Evolutionary conservation across 345 rosid genomes (phyloP), one percentile per base, ranked within the genome.

Genomic region (Hibiscus tridactylites): DNA sequence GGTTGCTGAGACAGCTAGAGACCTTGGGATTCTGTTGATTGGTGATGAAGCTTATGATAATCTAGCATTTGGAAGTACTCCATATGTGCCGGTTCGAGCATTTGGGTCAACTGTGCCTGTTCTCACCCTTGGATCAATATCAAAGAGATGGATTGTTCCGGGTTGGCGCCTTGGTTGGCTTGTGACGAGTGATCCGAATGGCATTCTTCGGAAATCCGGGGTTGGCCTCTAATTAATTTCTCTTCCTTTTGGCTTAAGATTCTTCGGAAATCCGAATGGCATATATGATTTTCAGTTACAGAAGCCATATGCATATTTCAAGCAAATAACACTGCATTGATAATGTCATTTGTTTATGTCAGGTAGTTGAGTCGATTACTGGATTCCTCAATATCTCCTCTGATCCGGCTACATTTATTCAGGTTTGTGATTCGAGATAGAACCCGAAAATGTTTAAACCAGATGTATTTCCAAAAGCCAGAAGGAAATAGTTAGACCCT

Each of bases 141-240:
- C 93, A 2, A 88, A 90, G 82, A 85, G 91, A 77, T 90, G 89
- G 93, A 65, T 87, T 50, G 90, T 90, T 76, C 96, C 93, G n/a
- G 91, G 96, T 39, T 90, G 93, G 93, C 81, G 93, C 67, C 73
- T 87, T 0, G 93, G 96, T 58, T 88, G 96, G 93, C 74, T 86
- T 50, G 86, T 71, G n/a, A 70, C 87, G 16, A 76, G 71, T 73
- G 93, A 90, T 75, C 90, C 93, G 0, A 74, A 74, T 61, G 83
- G 84, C 75, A 81, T 80, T 47, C 79, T 88, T 56, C 63, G 57
- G 49, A 60, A 85, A 68, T 71, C 83, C 3, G 85, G 91, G 82
- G 96, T 88, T 7, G 46, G 75, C 35, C 17, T 28, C 28, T n/a
- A 29, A 28, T 57, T 59, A 44, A 24, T 59, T 31, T 60, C 17